These are phyloP conservation scores for Plectranthus barbatus DNA, from an alignment of 257 asterid genomes.

Conservation along the genomic window DNA sequence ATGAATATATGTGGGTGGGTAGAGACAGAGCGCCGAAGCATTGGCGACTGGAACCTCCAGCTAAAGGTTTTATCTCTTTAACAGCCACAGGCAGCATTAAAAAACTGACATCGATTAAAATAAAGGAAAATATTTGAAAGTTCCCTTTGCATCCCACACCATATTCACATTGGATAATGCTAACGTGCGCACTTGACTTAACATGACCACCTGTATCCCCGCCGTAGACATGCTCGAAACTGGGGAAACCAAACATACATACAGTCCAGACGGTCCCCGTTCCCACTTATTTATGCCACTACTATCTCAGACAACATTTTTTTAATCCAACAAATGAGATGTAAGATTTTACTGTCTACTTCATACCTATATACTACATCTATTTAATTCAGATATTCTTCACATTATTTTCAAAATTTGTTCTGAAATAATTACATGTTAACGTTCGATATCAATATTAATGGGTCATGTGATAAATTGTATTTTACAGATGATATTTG, in stretches of 20 bases:
- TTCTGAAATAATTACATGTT: too few relatives aligned
- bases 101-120: background rate
- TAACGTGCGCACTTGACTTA: slow-evolving; percentile 15
- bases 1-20: background rate
- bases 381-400: too few relatives aligned
- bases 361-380: too few relatives aligned
- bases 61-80: background rate
- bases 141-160: background rate
- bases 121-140: background rate
- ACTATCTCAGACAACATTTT: background rate
- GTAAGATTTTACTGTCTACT: too few relatives aligned
- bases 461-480: too few relatives aligned
- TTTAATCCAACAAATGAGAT: too few relatives aligned
- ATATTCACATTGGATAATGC: background rate
- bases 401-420: too few relatives aligned
- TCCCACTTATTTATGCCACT: slow-evolving; percentile 23
- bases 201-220: slow-evolving; percentile 32
- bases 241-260: slow-evolving; percentile 27
- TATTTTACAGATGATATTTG: too few relatives aligned
- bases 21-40: slow-evolving; percentile 14
- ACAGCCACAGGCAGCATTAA: slow-evolving; percentile 1
- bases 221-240: slow-evolving; percentile 23
- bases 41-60: slow-evolving; percentile 17
- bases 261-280: slow-evolving; percentile 1
- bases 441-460: too few relatives aligned